These are phyloP conservation scores for Coprinopsis strossmayeri DNA, from an alignment of 768 basidiomycete genomes.

Conservation along the genomic window DNA sequence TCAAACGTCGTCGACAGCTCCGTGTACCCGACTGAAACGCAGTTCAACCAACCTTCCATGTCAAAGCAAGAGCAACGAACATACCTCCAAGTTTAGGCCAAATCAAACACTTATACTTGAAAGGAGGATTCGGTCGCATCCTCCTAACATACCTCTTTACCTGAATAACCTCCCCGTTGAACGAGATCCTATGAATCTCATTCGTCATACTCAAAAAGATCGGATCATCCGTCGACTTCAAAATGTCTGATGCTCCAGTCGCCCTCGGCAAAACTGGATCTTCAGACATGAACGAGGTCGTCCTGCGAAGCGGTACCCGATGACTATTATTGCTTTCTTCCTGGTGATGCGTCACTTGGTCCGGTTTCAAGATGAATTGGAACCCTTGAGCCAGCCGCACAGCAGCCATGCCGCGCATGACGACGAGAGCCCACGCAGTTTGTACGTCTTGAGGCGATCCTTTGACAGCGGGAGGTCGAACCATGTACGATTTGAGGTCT, in stretches of 20 bases:
- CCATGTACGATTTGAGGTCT: constrained; percentile 83
- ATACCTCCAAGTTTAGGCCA: constrained; percentile 83
- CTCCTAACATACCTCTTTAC: constrained; percentile 81
- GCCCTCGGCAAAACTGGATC: constrained; percentile 46
- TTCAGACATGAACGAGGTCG: constrained; percentile 49
- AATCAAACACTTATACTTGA: constrained; percentile 83
- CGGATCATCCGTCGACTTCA: constrained; percentile 55
- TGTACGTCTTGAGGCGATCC: constrained; percentile 52
- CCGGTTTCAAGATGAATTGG: constrained; percentile 72
- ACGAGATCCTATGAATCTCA: constrained; percentile 89
- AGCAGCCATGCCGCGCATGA: constrained; percentile 92
- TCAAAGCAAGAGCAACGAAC: constrained; percentile 8
- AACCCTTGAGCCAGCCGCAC: constrained; percentile 91
- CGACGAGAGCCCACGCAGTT: constrained; percentile 66
- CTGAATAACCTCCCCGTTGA: constrained; percentile 85
- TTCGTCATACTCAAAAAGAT: constrained; percentile 94
- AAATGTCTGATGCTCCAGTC: constrained; percentile 58
- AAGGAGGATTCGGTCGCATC: constrained; percentile 54
- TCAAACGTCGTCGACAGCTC: constrained; percentile 69
- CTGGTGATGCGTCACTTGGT: background rate
- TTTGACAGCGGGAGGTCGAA: constrained; percentile 51
- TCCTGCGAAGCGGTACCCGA: constrained; percentile 32
- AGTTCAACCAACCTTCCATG: too few relatives aligned
- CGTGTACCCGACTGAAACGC: constrained; percentile 80
- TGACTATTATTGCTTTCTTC: background rate